phyloP scores from a whole-genome alignment of 2,329 filamentous ascomycete genomes.

The Exophiala lecanii-corni region DNA sequence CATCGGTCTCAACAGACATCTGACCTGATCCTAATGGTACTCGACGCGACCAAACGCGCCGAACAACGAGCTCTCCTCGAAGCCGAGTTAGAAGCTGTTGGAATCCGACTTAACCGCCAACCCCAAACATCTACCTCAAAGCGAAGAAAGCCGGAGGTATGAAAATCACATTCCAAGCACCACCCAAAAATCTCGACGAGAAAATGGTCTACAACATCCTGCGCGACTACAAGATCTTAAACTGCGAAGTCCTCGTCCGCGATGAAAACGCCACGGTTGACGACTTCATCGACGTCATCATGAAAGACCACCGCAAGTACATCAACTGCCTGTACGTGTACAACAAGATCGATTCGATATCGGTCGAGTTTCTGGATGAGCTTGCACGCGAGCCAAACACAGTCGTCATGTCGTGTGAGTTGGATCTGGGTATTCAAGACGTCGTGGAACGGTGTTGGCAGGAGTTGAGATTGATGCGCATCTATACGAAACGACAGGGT shows the following conservation, averaged over 20 bases:
- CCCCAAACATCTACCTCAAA: constrained; percentile 97
- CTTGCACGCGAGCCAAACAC: constrained; percentile 90
- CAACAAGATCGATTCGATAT: constrained; percentile 98
- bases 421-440: constrained; percentile 87
- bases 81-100: constrained; percentile 88
- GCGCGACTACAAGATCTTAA: constrained; percentile 97
- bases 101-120: constrained; percentile 85
- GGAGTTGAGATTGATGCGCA: constrained; percentile 79
- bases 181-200: constrained; percentile 88
- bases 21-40: constrained; percentile 92
- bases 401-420: constrained; percentile 94
- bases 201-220: constrained; percentile 98
- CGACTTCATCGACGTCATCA: constrained; percentile 98
- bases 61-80: constrained; percentile 89
- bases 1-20: constrained; percentile 23
- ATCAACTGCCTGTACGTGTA: constrained; percentile 94
- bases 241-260: constrained; percentile 90
- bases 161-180: constrained; percentile 93
- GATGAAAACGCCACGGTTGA: constrained; percentile 95
- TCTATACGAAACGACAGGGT: constrained; percentile 96
- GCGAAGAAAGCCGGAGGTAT: constrained; percentile 92
- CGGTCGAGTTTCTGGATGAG: constrained; percentile 86
- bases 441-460: constrained; percentile 95
- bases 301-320: constrained; percentile 98
- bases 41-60: constrained; percentile 93